Evolutionary conservation across 371 early-diverging fungal species (phyloP).

Genomic region (Thermomucor indicae-seudaticae): DNA sequence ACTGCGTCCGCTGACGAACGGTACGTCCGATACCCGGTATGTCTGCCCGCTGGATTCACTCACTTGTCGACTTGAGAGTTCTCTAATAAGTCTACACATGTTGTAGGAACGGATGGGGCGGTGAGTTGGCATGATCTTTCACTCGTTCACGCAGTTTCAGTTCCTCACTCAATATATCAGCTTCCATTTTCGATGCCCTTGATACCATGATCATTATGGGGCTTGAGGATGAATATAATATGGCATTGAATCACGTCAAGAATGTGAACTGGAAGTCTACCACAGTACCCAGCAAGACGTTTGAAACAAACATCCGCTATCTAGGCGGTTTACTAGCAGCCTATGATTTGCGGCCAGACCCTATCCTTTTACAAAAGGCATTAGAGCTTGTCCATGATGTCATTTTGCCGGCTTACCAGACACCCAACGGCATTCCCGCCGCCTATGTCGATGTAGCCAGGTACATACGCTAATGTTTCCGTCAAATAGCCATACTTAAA

Average conservation of each 20-base stretch:
- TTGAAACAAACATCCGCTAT: conserved; percentile 73
- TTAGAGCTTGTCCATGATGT: conserved; percentile 64
- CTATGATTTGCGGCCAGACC: conserved; percentile 54
- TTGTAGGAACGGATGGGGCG: conserved; percentile 53
- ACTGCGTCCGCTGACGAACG: conserved; percentile 39
- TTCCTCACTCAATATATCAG: conserved; percentile 13
- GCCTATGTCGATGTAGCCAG: conserved; percentile 62
- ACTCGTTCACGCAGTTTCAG: background rate
- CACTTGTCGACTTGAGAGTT: no score
- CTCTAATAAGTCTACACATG: no score
- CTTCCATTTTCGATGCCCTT: conserved; percentile 78
- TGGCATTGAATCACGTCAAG: conserved; percentile 49
- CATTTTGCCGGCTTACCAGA: conserved; percentile 67
- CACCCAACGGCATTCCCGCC: conserved; percentile 65
- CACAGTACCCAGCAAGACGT: conserved; percentile 32
- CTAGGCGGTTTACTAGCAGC: conserved; percentile 66
- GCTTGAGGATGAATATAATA: conserved; percentile 50
- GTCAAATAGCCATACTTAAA: no score
- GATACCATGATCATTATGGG: conserved; percentile 84
- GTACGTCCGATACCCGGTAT: conserved; percentile 66
- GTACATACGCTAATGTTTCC: background rate
- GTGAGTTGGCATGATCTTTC: conserved; percentile 1
- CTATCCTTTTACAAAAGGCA: conserved; percentile 61
- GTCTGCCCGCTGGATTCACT: no score
- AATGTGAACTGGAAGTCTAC: conserved; percentile 49